Evolutionary conservation across 768 basidiomycete genomes (phyloP).

Genomic region (Coprinopsis strossmayeri): DNA sequence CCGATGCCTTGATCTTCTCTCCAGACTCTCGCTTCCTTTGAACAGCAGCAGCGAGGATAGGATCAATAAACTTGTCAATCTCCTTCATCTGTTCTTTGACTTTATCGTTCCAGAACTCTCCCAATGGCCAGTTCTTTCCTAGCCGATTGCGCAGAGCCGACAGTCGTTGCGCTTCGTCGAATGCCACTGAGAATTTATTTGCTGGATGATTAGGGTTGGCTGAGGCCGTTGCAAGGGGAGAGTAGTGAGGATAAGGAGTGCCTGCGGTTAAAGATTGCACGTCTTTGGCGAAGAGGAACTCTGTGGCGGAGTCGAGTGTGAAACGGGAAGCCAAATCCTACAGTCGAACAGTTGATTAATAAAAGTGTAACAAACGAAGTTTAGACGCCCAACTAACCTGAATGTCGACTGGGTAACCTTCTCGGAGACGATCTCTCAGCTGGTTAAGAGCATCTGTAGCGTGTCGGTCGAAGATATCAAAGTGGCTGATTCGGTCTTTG

Average conservation of each 20-base stretch:
- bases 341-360: no score
- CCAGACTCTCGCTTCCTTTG: constrained; percentile 20
- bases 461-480: constrained; percentile 49
- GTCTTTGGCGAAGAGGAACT: constrained; percentile 51
- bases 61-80: constrained; percentile 41
- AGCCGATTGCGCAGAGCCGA: constrained; percentile 26
- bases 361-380: no score
- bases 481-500: constrained; percentile 45
- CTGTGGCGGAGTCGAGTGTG: constrained; percentile 58
- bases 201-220: constrained; percentile 19
- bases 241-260: constrained; percentile 36
- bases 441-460: constrained; percentile 39
- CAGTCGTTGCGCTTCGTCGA: constrained; percentile 28
- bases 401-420: constrained; percentile 50
- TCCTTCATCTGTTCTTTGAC: constrained; percentile 30
- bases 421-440: constrained; percentile 32
- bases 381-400: no score
- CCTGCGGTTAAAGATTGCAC: constrained; percentile 43
- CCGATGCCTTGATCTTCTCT: constrained; percentile 8
- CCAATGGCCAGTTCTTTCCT: constrained; percentile 38
- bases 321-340: constrained; percentile 43
- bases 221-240: constrained; percentile 11
- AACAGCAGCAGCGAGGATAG: constrained; percentile 37
- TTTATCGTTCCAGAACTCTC: constrained; percentile 36
- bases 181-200: constrained; percentile 29